Evolutionary conservation across 1,284 basidiomycete species (phyloP).

Genomic region (Leccinum subspadiceum): DNA sequence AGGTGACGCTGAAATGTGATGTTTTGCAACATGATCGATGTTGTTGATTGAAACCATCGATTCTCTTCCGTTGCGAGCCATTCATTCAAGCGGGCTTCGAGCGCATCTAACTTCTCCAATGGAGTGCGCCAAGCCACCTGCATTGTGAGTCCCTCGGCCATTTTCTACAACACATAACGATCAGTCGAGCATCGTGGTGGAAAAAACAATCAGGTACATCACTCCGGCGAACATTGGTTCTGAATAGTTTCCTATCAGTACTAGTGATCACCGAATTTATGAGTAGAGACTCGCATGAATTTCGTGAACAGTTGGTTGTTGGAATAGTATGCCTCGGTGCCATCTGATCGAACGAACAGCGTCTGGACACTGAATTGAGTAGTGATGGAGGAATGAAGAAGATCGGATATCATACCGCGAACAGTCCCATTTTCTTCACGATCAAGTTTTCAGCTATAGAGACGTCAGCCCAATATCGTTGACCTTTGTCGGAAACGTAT

Average conservation of each 20-base stretch:
- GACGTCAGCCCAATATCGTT: background rate
- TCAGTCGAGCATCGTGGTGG: background rate
- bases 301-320: constrained; percentile 71
- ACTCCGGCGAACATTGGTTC: constrained; percentile 69
- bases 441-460: constrained; percentile 59
- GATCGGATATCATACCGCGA: constrained; percentile 48
- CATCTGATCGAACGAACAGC: constrained; percentile 63
- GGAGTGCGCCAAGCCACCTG: constrained; percentile 75
- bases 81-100: constrained; percentile 62
- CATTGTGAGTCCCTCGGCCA: constrained; percentile 62
- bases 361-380: constrained; percentile 40
- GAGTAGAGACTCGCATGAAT: constrained; percentile 54
- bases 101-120: constrained; percentile 62
- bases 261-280: background rate
- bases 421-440: constrained; percentile 75
- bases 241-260: constrained; percentile 25
- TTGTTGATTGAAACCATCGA: constrained; percentile 69
- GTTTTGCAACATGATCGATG: constrained; percentile 57
- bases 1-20: constrained; percentile 64
- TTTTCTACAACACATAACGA: constrained; percentile 46
- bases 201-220: constrained; percentile 40
- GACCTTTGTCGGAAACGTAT: constrained; percentile 14
- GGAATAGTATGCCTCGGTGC: constrained; percentile 75
- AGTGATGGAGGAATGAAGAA: background rate
- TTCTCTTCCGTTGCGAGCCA: constrained; percentile 77